phyloP scores from a whole-genome alignment of 2,329 filamentous ascomycete genomes.

The Tetracladium maxilliforme region DNA sequence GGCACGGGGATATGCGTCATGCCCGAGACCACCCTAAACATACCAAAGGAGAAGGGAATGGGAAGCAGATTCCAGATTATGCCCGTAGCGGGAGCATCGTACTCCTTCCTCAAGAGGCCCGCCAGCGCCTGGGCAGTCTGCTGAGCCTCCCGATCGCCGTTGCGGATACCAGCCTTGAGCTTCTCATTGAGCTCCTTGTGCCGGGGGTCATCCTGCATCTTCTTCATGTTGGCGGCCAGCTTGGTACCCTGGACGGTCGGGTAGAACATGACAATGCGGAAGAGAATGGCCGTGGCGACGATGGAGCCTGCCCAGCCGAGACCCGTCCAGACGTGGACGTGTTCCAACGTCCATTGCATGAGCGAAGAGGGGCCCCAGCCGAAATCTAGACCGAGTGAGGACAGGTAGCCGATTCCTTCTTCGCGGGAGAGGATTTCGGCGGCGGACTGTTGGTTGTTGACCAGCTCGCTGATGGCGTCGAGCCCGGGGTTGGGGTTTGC shows the following conservation, averaged over 20 bases:
- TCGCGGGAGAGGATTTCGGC: slow-evolving; percentile 47
- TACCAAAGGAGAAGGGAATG: slow-evolving; percentile 53
- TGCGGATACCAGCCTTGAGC: slow-evolving; percentile 25
- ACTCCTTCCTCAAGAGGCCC: no score
- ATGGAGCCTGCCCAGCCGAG: slow-evolving; percentile 77
- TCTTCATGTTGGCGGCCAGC: slow-evolving; percentile 43
- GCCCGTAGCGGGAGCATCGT: slow-evolving; percentile 31
- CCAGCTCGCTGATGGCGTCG: no score
- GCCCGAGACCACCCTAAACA: slow-evolving; percentile 60
- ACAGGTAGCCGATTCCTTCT: slow-evolving; percentile 70
- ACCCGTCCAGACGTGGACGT: slow-evolving; percentile 54
- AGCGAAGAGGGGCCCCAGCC: slow-evolving; percentile 65
- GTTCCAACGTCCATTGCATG: slow-evolving; percentile 67
- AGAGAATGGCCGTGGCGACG: slow-evolving; percentile 42
- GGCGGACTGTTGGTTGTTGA: slow-evolving; percentile 20
- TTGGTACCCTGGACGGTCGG: slow-evolving; percentile 49
- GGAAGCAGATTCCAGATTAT: slow-evolving; percentile 29
- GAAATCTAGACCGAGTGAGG: slow-evolving; percentile 72
- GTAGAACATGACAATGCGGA: slow-evolving; percentile 53
- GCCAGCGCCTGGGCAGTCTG: no score
- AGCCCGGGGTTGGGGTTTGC: slow-evolving; percentile 1
- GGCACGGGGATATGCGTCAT: slow-evolving; percentile 74
- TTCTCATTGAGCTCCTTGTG: slow-evolving; percentile 35
- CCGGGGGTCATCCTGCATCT: no score
- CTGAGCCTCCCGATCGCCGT: slow-evolving; percentile 13